Base-by-base conservation (phyloP, 495 filamentous ascomycete genomes). In the Penicillium diatomitis region DNA sequence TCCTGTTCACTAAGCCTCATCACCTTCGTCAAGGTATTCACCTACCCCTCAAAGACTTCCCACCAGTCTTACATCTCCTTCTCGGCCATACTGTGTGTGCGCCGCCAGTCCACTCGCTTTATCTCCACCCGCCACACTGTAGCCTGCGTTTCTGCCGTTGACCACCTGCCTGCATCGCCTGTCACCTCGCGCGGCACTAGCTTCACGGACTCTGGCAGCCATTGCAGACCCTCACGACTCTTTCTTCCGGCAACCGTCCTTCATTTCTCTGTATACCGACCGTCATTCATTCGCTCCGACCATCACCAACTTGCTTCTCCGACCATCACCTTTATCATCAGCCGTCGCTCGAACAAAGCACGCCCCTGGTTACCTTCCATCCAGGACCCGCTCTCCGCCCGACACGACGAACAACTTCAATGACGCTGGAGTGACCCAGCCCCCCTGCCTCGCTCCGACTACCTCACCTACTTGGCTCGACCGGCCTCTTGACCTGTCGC, bases 11-110 rank as follows among this genome's bases (percentile, higher is more conserved):
- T 10, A 52, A 54, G 43, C 40, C 41, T 32, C 46, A 40, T 38
- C 43, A 47, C 43, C 45, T 27, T 40, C 33, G 27, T 37, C 36
- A 44, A 51, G 38, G 45, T 45, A 38, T 41, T 50, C 43, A 50
- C 47, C 52, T 48, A 45, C 46, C 49, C 42, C 45, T 50, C 20
- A 20, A 20, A 20, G 20, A 20, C 20, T 20, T 20, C 20, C 20
- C 20, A 20, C 20, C 20, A 20, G 20, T 20, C 20, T 20, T 20
- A 20, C 20, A 20, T 20, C 20, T 20, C 20, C 49, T 48, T 49
- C 53, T 53, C 46, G 62, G 62, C 57, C 49, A 67, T 67, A 67
- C 66, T 67, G 62, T 60, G 62, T 60, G 61, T 69, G 59, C 20
- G 20, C 64, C 56, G 66, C 66, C 66, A 44, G 54, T 57, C 50